These are phyloP conservation scores for Raphanus raphanistrum DNA, from an alignment of 345 rosid genomes.

Conservation along the genomic window DNA sequence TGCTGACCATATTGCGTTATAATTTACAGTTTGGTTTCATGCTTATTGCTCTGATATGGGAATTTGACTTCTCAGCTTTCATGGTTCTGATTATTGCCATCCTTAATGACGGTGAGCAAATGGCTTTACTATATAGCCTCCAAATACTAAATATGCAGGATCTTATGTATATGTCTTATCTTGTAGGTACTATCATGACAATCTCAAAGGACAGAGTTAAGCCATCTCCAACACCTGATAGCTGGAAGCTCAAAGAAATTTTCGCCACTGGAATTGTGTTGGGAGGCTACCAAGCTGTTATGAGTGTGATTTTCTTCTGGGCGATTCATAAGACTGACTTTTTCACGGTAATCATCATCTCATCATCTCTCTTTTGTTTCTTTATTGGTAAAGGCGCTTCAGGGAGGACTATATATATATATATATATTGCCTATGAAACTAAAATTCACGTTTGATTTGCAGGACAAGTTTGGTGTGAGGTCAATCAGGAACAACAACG, in stretches of 20 bases:
- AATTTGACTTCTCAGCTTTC: slow-evolving; percentile 60
- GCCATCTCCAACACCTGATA: slow-evolving; percentile 94
- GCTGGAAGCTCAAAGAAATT: slow-evolving; percentile 91
- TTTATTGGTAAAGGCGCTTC: background rate
- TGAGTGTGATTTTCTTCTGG: slow-evolving; percentile 96
- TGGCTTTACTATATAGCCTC: background rate
- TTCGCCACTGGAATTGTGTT: slow-evolving; percentile 85
- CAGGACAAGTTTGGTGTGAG: slow-evolving; percentile 68
- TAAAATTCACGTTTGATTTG: slow-evolving; percentile 22
- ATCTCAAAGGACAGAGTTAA: slow-evolving; percentile 94
- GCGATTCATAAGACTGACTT: slow-evolving; percentile 54
- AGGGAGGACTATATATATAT: background rate
- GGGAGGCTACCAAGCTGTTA: slow-evolving; percentile 80
- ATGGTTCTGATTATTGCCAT: slow-evolving; percentile 97
- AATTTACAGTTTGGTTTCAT: slow-evolving; percentile 46
- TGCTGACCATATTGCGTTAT: slow-evolving; percentile 2
- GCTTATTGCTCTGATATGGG: slow-evolving; percentile 52
- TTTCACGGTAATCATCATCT: slow-evolving; percentile 50
- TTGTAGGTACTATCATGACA: slow-evolving; percentile 87
- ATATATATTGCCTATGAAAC: background rate
- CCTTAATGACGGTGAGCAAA: slow-evolving; percentile 78
- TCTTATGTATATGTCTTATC: slow-evolving; percentile 26
- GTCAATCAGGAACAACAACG: slow-evolving; percentile 34
- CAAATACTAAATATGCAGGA: background rate
- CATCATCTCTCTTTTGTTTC: background rate